These are phyloP conservation scores for Epichloe hybrida DNA, from an alignment of 2,329 filamentous ascomycete species.

Conservation along the genomic window DNA sequence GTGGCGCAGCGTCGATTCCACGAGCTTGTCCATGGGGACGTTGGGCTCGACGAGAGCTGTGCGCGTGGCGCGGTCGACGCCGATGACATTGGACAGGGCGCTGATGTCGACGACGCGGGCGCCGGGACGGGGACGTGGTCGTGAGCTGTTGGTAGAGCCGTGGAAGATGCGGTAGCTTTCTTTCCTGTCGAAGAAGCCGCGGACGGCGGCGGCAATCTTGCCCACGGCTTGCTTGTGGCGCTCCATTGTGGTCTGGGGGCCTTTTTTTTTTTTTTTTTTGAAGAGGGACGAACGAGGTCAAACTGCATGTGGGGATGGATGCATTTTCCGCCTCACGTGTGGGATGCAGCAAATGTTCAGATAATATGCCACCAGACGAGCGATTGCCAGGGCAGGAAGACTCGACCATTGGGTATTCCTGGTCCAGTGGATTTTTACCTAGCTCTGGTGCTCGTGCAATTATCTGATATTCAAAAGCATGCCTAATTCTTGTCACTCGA, in stretches of 20 bases:
- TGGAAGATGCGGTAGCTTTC: conserved; percentile 62
- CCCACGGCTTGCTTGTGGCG: conserved; percentile 35
- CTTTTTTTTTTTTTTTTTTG: too few relatives aligned
- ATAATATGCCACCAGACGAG: too few relatives aligned
- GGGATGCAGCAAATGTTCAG: too few relatives aligned
- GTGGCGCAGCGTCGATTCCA: conserved; percentile 49
- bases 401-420: too few relatives aligned
- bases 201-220: conserved; percentile 33
- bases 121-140: conserved; percentile 25
- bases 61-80: conserved; percentile 39
- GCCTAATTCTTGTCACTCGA: too few relatives aligned
- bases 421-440: too few relatives aligned
- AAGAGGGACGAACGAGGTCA: neutral
- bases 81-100: conserved; percentile 47
- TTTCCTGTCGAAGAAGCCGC: conserved; percentile 31
- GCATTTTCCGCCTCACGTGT: too few relatives aligned
- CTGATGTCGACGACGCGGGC: conserved; percentile 47
- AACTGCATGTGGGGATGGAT: neutral
- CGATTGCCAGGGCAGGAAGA: too few relatives aligned
- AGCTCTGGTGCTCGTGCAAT: too few relatives aligned
- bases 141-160: conserved; percentile 65
- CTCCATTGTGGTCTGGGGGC: conserved; percentile 25
- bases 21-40: conserved; percentile 59
- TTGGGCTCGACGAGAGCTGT: conserved; percentile 63
- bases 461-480: too few relatives aligned